Conservation (phyloP, 441 rosid genomes). For the Populus hybrid region DNA sequence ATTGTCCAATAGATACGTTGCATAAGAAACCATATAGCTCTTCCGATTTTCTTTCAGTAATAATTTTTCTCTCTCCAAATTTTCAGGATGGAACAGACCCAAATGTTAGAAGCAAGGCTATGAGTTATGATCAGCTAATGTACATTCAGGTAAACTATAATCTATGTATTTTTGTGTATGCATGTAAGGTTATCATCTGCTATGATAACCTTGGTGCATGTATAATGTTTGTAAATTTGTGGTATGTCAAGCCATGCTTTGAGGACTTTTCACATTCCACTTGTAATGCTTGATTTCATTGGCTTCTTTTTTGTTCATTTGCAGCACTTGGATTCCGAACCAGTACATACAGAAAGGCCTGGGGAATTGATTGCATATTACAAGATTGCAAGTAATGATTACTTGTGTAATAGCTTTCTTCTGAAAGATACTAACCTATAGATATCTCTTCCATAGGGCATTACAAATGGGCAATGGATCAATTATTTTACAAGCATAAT, state of each 20-base stretch:
- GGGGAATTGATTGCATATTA: conserved; percentile 93
- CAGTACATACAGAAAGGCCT: conserved; percentile 76
- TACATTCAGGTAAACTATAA: conserved; percentile 70
- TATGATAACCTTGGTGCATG: neutral
- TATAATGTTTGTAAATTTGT: neutral
- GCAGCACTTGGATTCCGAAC: conserved; percentile 84
- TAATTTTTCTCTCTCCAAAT: conserved; percentile 1
- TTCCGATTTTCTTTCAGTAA: neutral
- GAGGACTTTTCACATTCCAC: neutral
- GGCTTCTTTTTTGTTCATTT: conserved; percentile 7
- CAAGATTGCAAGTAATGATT: conserved; percentile 75
- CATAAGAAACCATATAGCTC: neutral
- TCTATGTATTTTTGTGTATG: conserved; percentile 2
- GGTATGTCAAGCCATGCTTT: neutral
- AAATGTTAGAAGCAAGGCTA: conserved; percentile 64
- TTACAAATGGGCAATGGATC: conserved; percentile 97
- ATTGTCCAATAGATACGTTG: neutral
- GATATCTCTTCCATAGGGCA: conserved; percentile 54
- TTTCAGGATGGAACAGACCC: conserved; percentile 76
- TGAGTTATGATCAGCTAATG: conserved; percentile 77
- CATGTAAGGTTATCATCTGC: no score
- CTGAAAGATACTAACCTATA: conserved; percentile 22
- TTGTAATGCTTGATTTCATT: conserved; percentile 1
- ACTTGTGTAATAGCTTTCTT: conserved; percentile 20
- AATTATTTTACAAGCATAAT: conserved; percentile 77